Evolutionary conservation across 2,329 filamentous ascomycete genomes (phyloP), one percentile per base, ranked within the genome.

Genomic region (Arthrobotrys conoides): DNA sequence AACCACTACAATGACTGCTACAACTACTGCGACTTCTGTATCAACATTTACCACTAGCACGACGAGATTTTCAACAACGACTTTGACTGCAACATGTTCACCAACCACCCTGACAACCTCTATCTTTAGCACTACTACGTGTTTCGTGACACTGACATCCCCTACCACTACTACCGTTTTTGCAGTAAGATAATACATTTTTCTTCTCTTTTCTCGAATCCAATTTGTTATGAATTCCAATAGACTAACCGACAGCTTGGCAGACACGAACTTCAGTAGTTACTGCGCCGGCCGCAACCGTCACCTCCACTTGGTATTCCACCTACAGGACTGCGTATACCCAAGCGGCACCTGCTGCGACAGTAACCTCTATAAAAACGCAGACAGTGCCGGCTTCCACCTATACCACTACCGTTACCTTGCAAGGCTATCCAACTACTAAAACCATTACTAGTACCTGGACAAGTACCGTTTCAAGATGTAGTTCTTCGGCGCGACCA

Each of bases 381-480:
- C 22, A 53, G 30, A 49, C 55, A 36, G 16, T 27, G 16, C 41
- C 41, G 3, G 53, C 24, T 18, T 16, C 38, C 3, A 55, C 48
- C 16, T 44, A 53, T 20, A 55, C 46, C 12, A n/a, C 57, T 8
- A 65, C 38, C 5, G 55, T 16, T 44, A 59, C 70, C 12, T 14
- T 63, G 6, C 38, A 44, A 36, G 41, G 27, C 10, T 53, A 49
- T 44, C 57, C 24, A n/a, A 3, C 3, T 10, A 59, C 55, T 2
- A 59, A 14, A 41, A 59, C 55, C 5, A 3, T 59, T 33, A 57
- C 30, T 22, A 53, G 49, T 18, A 46, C 30, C 16, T 53, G 30
- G 14, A 61, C 61, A 14, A 66, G 49, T n/a, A 66, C 51, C n/a
- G 49, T 66, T 18, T 61, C 49, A 16, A 59, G 10, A 30, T 51